Evolutionary conservation across 2,329 filamentous ascomycete species (phyloP).

Genomic region (Tolypocladium album): DNA sequence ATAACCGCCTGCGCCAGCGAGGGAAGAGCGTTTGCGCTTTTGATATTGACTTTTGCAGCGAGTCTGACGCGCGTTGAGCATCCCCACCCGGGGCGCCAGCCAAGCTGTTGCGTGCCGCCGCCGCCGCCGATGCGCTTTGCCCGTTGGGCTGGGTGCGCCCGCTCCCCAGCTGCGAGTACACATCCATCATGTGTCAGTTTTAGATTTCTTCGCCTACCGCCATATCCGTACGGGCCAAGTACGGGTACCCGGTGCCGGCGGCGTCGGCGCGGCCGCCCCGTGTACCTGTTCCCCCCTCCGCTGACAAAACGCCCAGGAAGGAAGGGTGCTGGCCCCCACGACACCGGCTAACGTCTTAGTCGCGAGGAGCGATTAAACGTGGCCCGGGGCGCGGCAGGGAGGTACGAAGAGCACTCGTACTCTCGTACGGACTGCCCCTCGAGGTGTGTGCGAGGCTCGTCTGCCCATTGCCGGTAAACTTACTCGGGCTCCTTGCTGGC

Average conservation of each 20-base stretch:
- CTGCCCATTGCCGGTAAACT: neutral
- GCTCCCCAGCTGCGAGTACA: neutral
- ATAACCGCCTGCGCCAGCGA: neutral
- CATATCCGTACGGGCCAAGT: neutral
- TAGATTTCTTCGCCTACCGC: neutral
- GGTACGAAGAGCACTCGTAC: neutral
- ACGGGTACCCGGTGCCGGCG: neutral
- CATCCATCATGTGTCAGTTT: neutral
- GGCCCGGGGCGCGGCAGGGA: neutral
- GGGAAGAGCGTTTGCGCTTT: neutral
- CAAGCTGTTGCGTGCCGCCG: neutral
- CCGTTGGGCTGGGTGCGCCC: neutral
- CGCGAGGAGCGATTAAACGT: neutral
- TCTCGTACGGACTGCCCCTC: neutral
- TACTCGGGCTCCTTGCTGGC: neutral
- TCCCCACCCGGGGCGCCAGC: neutral
- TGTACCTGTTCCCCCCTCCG: neutral
- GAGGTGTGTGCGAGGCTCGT: neutral
- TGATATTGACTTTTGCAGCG: neutral
- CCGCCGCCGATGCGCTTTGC: neutral
- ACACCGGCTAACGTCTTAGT: neutral
- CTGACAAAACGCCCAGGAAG: neutral
- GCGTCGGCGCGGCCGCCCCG: neutral
- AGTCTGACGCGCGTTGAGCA: neutral
- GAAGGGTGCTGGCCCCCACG: neutral